phyloP scores from a whole-genome alignment of 2,329 filamentous ascomycete genomes.

The Phyllosticta paracitricarpa region DNA sequence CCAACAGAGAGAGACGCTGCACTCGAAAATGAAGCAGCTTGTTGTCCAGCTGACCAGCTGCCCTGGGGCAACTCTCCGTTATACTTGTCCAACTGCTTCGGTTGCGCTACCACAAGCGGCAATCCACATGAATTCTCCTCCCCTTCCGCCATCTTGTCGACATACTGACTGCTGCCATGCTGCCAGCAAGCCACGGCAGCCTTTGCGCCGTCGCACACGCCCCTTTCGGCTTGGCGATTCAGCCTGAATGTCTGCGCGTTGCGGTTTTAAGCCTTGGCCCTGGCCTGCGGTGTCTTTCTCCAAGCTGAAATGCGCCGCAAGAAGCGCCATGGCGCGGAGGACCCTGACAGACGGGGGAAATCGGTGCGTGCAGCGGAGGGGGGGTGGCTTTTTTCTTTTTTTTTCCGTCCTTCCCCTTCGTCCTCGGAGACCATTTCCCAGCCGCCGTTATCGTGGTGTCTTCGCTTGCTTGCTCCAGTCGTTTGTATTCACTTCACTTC shows the following conservation, averaged over 20 bases:
- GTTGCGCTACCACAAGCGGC: no score
- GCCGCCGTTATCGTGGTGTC: background rate
- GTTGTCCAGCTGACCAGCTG: no score
- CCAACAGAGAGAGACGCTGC: background rate
- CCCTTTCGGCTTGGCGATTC: background rate
- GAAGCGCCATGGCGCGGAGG: background rate
- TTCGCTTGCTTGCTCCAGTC: background rate
- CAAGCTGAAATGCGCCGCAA: background rate
- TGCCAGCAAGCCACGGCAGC: background rate
- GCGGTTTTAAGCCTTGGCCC: background rate
- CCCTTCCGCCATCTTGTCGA: no score
- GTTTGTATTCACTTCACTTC: background rate
- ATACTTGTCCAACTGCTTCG: no score
- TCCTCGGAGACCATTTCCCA: background rate
- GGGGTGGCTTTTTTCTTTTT: background rate
- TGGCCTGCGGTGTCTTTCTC: background rate
- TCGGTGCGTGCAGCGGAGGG: background rate
- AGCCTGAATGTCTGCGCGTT: background rate
- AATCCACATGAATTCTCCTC: no score
- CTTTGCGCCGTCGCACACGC: background rate
- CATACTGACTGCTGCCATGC: no score
- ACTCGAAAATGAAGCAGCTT: no score
- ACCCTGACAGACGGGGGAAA: background rate
- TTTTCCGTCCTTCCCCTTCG: background rate
- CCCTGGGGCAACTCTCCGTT: no score